Evolutionary conservation across 768 basidiomycete genomes (phyloP).

Genomic region (Asterophora lycoperdoides): DNA sequence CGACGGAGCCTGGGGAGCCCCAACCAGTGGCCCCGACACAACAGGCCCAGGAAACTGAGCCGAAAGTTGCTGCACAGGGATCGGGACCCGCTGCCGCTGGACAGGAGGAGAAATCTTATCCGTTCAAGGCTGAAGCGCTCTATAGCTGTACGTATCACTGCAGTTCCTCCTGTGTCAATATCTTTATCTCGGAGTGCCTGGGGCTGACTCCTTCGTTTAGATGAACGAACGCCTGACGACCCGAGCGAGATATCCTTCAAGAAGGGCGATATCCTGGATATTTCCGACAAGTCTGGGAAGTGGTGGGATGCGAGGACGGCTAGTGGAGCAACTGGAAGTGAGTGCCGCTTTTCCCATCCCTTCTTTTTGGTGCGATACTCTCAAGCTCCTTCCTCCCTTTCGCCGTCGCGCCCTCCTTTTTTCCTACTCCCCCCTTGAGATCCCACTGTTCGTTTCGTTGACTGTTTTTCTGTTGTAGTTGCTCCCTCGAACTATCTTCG

Average conservation of each 20-base stretch:
- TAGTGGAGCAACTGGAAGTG: conserved; percentile 65
- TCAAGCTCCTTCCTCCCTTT: background rate
- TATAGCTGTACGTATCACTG: conserved; percentile 7
- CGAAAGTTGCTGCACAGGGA: background rate
- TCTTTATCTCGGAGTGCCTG: background rate
- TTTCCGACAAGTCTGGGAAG: conserved; percentile 74
- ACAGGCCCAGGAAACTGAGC: background rate
- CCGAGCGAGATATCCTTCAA: conserved; percentile 82
- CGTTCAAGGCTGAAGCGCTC: conserved; percentile 10
- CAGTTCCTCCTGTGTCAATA: too few relatives aligned
- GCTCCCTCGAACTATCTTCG: conserved; percentile 40
- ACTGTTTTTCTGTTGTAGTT: conserved; percentile 19
- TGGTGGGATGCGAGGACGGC: conserved; percentile 80
- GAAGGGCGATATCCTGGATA: conserved; percentile 81
- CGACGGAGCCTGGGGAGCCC: background rate
- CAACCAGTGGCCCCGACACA: background rate
- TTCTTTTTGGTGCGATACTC: background rate
- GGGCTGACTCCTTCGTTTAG: conserved; percentile 31
- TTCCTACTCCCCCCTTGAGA: background rate
- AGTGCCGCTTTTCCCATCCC: conserved; percentile 27
- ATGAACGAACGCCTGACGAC: conserved; percentile 72
- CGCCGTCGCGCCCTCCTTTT: conserved; percentile 18
- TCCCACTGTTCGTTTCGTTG: conserved; percentile 1
- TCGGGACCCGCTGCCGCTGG: background rate
- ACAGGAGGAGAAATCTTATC: background rate